Base-by-base conservation (phyloP, 108 stramenopile species). In the Pseudonitzschia multiseries region DNA sequence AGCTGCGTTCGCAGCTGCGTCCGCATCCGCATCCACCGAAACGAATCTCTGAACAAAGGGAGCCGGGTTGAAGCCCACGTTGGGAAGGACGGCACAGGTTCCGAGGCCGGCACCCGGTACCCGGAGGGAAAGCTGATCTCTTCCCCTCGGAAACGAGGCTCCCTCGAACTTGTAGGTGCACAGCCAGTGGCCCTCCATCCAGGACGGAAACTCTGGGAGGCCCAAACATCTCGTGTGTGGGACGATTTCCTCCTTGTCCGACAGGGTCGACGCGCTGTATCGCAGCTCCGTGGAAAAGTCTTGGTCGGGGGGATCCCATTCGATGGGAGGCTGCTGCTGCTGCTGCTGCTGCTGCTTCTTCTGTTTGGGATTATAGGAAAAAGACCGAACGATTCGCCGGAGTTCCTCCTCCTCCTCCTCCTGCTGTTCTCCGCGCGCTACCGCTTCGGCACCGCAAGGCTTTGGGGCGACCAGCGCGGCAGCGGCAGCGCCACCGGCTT, bases 31-130 rank as follows among this genome's bases (percentile, higher is more conserved):
- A 17, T 8, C 1, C 50, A n/a, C 17, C 20, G 50, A 51, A 51
- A n/a, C 50, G 13, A 31, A 61, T 61, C 60, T 61, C 63, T 65
- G 21, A 8, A 65, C 63, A 77, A 36, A 43, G 48, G 8, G 63
- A 29, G 76, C 33, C 21, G 80, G 80, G 69, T 68, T 74, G 67
- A 73, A 77, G 43, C 80, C 80, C 21, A 81, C 73, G 48, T 81
- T 81, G 3, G 80, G 76, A 21, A 81, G 43, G 4, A 61, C 42
- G 28, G 77, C 27, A 53, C 76, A 77, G 8, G 71, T 81, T 43
- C 80, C 76, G 27, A 81, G 41, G 6, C 80, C 80, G 2, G 80
- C 80, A n/a, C 80, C 80, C 20, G 72, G 52, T 15, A 60, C 51
- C 26, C 76, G 71, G 20, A 81, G 57, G 33, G 72, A 62, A 20